Evolutionary conservation across 1,284 basidiomycete species (phyloP).

Genomic region (Ceratobasidium papillatum): DNA sequence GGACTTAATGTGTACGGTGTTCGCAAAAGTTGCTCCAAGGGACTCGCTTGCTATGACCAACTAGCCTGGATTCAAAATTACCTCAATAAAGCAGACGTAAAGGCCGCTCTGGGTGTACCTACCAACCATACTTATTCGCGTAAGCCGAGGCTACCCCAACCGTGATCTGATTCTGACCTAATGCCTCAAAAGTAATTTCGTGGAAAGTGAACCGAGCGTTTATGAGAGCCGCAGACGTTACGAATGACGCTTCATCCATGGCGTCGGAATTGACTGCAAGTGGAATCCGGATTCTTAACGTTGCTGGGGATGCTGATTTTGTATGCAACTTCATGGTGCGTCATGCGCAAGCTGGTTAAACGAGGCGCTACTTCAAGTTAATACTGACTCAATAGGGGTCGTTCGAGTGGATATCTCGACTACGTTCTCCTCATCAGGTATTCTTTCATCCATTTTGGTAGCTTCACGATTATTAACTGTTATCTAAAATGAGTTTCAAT

Average conservation of each 20-base stretch:
- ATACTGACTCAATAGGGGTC: background rate
- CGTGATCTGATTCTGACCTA: background rate
- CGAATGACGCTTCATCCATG: background rate
- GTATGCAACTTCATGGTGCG: conserved; percentile 29
- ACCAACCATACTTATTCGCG: background rate
- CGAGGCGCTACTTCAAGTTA: background rate
- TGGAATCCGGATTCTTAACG: conserved; percentile 12
- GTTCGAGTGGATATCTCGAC: conserved; percentile 14
- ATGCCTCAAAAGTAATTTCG: background rate
- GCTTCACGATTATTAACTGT: background rate
- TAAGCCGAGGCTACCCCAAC: background rate
- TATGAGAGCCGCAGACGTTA: conserved; percentile 10
- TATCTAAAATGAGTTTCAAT: background rate
- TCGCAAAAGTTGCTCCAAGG: background rate
- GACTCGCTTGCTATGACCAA: background rate
- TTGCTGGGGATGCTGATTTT: conserved; percentile 31
- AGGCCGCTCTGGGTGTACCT: conserved; percentile 13
- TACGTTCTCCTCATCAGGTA: background rate
- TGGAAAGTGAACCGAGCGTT: conserved; percentile 19
- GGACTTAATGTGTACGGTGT: conserved; percentile 13
- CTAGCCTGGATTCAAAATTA: background rate
- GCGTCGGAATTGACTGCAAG: background rate
- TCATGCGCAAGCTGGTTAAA: background rate
- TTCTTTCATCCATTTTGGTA: background rate
- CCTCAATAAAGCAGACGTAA: background rate